Base-by-base conservation (phyloP, 345 rosid genomes). In the Aegle marmelos region DNA sequence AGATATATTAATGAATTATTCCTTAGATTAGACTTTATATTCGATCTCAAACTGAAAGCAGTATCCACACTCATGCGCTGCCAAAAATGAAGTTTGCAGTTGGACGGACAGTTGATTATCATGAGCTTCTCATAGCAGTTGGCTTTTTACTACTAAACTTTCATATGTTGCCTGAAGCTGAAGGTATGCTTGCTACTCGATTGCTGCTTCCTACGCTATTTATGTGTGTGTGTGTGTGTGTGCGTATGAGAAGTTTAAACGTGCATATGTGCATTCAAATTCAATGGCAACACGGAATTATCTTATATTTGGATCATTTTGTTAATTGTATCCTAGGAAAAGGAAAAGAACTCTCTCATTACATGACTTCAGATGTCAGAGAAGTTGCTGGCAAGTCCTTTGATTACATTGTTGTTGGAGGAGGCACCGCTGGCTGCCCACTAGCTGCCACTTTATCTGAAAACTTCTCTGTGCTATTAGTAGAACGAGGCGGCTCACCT, bases 341-440 rank as follows among this genome's bases (percentile, higher is more conserved):
- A 91, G 96, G 90, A 57, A 70, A 66, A 62, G 79, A 71, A 68
- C 80, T 86, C 53, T 93, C 94, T 45, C 16, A 41, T 41, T 83
- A 79, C 78, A 84, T 88, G 88, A 91, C 97, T 61, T 83, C 89
- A 22, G 90, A 91, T 70, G 85, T 83, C 4, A 72, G 79, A 41
- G 86, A 91, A 78, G 58, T 91, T 22, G 83, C 90, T 0, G 92
- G 98, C 68, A 87, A 83, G 88, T 90, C 91, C 73, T 91, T 93
- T 63, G 92, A 93, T 79, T 87, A 88, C 88, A 90, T 91, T 34
- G 16, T 93, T 16, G 89, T 86, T 1, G 97, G 93, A 41, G 93
- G 94, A 31, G 96, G 98, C 69, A 87, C 97, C 7, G 83, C 97
- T 0, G 91, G 94, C 33, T 90, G 97, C 58, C 88, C 94, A 30